Percentiles rank a stretch among this genome's conserved stretches.
Conservation (phyloP, 2,329 filamentous ascomycete species). For the Ophiostoma pallidulum region DNA sequence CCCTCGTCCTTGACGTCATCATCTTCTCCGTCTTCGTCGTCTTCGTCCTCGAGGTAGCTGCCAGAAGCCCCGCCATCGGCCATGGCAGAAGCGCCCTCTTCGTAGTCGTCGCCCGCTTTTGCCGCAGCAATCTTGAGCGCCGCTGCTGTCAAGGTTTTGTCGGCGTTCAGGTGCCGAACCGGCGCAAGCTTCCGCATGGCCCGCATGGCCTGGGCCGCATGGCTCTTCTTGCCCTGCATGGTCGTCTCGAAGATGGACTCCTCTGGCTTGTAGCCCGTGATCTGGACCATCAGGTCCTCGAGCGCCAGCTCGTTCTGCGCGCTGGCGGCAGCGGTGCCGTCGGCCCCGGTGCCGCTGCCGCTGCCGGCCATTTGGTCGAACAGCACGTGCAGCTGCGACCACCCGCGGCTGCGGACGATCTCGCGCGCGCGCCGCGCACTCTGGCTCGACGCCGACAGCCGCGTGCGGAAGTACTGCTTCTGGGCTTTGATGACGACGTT, state of each 20-base stretch:
- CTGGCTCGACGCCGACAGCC: slow-evolving; percentile 81
- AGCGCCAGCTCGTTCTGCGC: slow-evolving; percentile 48
- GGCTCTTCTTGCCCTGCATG: slow-evolving; percentile 53
- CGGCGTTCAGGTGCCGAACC: too few species aligned
- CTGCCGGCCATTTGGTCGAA: slow-evolving; percentile 46
- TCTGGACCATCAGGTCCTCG: slow-evolving; percentile 76
- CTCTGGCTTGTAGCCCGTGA: slow-evolving; percentile 78
- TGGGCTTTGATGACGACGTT: slow-evolving; percentile 78
- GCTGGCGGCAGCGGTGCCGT: background rate
- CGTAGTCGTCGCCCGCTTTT: slow-evolving; percentile 22
- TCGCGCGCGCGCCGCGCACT: slow-evolving; percentile 83
- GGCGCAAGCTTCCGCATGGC: slow-evolving; percentile 60
- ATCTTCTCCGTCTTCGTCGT: slow-evolving; percentile 25
- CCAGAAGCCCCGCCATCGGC: slow-evolving; percentile 28
- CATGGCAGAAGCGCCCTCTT: slow-evolving; percentile 17
- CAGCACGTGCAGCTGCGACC: slow-evolving; percentile 67
- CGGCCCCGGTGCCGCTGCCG: slow-evolving; percentile 39
- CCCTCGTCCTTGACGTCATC: slow-evolving; percentile 19
- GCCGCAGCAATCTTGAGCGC: too few species aligned
- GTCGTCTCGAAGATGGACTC: slow-evolving; percentile 98
- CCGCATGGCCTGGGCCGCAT: slow-evolving; percentile 68
- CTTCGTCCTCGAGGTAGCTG: slow-evolving; percentile 54
- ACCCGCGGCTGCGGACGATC: slow-evolving; percentile 58
- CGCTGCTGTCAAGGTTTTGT: too few species aligned
- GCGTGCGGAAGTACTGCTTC: slow-evolving; percentile 81